phyloP scores from a whole-genome alignment of 2,329 filamentous ascomycete species.

The Arthrobotrys sphaeroides region DNA sequence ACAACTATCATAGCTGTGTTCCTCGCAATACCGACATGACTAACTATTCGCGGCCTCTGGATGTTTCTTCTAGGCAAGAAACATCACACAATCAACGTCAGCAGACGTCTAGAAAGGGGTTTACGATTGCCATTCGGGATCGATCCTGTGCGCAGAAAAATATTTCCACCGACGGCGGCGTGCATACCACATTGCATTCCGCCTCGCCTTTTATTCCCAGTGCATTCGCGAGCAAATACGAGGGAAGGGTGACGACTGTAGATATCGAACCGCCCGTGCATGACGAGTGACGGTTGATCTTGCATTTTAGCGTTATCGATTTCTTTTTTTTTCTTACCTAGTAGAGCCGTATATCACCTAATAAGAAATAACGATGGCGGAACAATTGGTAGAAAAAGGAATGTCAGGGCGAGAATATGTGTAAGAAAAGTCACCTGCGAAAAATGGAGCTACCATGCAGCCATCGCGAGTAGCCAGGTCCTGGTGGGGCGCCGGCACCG shows the following conservation, averaged over 20 bases:
- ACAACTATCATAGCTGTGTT: not conserved
- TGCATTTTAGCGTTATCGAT: constrained; percentile 39
- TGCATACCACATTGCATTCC: constrained; percentile 30
- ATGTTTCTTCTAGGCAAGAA: constrained; percentile 21
- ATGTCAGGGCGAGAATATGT: constrained; percentile 41
- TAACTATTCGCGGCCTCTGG: constrained; percentile 4
- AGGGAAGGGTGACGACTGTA: constrained; percentile 14
- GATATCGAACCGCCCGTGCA: constrained; percentile 42
- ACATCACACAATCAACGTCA: constrained; percentile 26
- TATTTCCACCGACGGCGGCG: not conserved
- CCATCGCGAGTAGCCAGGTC: constrained; percentile 31
- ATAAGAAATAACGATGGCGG: constrained; percentile 41
- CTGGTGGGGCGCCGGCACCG: constrained; percentile 41
- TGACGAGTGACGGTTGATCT: constrained; percentile 53
- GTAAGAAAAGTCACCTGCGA: constrained; percentile 47
- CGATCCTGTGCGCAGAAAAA: constrained; percentile 12
- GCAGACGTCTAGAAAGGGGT: constrained; percentile 23
- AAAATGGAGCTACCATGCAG: constrained; percentile 42
- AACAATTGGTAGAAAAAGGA: constrained; percentile 18
- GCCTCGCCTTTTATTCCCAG: constrained; percentile 34
- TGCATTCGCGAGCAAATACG: constrained; percentile 29
- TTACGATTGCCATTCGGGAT: no score
- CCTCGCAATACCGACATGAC: not conserved
- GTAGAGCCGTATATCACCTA: constrained; percentile 8
- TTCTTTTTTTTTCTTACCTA: constrained; percentile 9